Evolutionary conservation across 345 rosid species (phyloP), one percentile per base, ranked within the genome.

Genomic region (Eucalyptus regnans): DNA sequence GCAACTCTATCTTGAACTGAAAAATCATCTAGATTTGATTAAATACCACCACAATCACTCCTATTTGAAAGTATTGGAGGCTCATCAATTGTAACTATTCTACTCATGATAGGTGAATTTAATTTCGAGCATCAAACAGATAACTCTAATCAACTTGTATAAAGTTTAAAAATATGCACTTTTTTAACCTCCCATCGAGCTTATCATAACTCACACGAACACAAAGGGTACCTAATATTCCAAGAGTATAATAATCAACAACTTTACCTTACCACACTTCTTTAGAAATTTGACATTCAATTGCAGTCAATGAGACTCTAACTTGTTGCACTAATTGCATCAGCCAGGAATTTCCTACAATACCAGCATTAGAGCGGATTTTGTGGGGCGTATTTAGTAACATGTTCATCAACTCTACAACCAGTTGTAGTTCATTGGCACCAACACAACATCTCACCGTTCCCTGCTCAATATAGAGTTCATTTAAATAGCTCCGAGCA

Each of bases 151-250:
- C 10, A n/a, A 64, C 10, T 64, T 64, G 37, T 64, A 64, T 8
- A 2, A 7, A 64, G 3, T n/a, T 64, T 15, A n/a, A 15, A n/a
- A n/a, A 64, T 64, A 64, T n/a, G 9, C 41, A n/a, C 10, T n/a
- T 64, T 64, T 16, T 64, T 7, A 64, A 10, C 2, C 5, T 64
- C 76, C 4, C 9, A 64, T 13, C 0, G 0, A 14, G 10, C 41
- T 64, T 64, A 64, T 64, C 76, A n/a, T 62, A 14, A 64, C 76
- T n/a, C 37, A 14, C 20, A 13, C 20, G 1, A 64, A 64, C 76
- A 41, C 29, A 76, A 20, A 20, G 15, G 27, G 5, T 71, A 18
- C 13, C 46, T 33, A 37, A 5, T 71, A 71, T 71, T 64, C 18
- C 44, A 71, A 71, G 8, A 37, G 12, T 10, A 71, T 22, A 71